phyloP scores from a whole-genome alignment of 495 filamentous ascomycete species.

The Hypoxylon crocopeplum region DNA sequence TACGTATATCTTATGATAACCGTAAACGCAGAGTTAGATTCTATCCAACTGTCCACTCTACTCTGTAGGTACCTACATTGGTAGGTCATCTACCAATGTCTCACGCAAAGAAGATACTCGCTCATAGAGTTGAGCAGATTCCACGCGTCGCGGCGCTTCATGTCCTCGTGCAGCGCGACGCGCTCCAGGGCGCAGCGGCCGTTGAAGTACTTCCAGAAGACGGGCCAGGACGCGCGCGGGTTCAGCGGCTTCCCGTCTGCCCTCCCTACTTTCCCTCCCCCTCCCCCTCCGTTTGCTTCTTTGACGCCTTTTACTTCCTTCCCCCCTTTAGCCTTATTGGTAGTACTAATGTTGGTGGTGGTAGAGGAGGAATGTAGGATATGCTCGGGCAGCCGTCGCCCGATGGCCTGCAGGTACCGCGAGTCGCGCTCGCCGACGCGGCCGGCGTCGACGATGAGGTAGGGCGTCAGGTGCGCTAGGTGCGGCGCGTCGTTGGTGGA shows the following conservation, averaged over 20 bases:
- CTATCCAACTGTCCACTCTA: neutral
- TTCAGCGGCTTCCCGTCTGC: conserved; percentile 40
- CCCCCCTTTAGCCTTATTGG: neutral
- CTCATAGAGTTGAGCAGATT: conserved; percentile 68
- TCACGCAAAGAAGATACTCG: conserved; percentile 59
- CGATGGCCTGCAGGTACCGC: conserved; percentile 76
- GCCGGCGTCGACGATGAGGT: conserved; percentile 63
- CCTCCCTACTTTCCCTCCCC: conserved; percentile 28
- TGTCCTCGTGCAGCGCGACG: conserved; percentile 77
- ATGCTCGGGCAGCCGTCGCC: conserved; percentile 56
- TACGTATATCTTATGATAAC: no score
- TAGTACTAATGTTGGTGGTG: neutral
- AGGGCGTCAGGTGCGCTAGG: conserved; percentile 52
- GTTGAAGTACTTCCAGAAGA: conserved; percentile 83
- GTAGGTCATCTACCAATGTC: conserved; percentile 59
- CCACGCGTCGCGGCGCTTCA: conserved; percentile 85
- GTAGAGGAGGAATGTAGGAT: conserved; percentile 4
- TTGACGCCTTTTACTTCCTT: conserved; percentile 38
- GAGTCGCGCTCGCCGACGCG: conserved; percentile 67
- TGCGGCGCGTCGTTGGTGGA: conserved; percentile 56
- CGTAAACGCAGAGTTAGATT: no score
- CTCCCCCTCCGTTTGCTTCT: conserved; percentile 43
- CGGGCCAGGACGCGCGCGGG: conserved; percentile 56
- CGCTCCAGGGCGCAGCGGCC: conserved; percentile 87
- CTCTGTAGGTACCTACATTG: neutral